Evolutionary conservation across 108 stramenopile species (phyloP), one percentile per base, ranked within the genome.

Genomic region (Pseudonitzschia multistriata): DNA sequence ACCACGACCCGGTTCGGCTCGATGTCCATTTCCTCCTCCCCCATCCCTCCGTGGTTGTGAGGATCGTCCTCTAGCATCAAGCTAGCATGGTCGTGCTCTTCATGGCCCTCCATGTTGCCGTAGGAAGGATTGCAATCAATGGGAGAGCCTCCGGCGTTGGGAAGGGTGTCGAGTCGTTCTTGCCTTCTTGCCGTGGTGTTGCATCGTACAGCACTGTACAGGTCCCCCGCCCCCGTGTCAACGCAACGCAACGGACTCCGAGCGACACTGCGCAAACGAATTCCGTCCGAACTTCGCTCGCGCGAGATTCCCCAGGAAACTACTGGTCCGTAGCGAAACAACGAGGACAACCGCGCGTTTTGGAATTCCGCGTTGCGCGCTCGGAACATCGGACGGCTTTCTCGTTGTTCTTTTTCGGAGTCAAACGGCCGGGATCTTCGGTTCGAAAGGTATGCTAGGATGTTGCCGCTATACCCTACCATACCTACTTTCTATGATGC

Each of bases 31-130:
- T 59, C 31, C 4, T 59, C 57, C 17, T 59, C 57, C 5, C 17
- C 42, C 42, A 45, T 45, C 8, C 34, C 57, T 4, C 35, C 57
- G 33, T 3, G 25, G n/a, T 59, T 33, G 40, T 45, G 63, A 3
- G 35, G 39, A 42, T 47, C 40, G 24, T 40, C n/a, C 30, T 64
- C 63, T 35, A 36, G 33, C 63, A 64, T 64, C 40, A 64, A n/a
- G 28, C 28, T 64, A 47, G 37, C 63, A 64, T 64, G 39, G 33
- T 62, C 61, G 13, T 62, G 30, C 13, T 40, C 61, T 25, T 64
- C 63, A 36, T 64, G 42, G 35, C 47, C 63, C 11, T 64, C 63
- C 63, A 59, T 59, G 57, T 17, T 59, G 42, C 13, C 42, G 11
- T 4, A 17, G n/a, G n/a, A 3, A 17, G 7, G 42, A 45, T 17